phyloP scores from a whole-genome alignment of 1,139 yeast genomes.

The Nadsonia commutata region DNA sequence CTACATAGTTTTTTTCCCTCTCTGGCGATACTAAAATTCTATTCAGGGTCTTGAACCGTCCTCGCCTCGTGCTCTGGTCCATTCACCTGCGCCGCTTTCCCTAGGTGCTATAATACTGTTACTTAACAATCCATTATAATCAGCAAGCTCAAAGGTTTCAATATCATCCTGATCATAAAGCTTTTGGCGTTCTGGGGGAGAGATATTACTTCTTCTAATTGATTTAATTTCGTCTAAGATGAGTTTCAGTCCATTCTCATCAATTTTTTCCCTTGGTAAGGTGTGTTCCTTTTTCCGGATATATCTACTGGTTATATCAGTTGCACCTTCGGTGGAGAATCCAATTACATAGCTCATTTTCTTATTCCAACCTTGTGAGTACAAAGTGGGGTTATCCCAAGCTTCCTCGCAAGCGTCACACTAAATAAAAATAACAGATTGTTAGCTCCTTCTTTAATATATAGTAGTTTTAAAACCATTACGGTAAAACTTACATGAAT shows the following conservation, averaged over 20 bases:
- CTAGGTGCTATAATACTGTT: slow-evolving; percentile 24
- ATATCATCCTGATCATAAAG: slow-evolving; percentile 26
- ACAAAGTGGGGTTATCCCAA: slow-evolving; percentile 65
- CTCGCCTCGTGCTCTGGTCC: slow-evolving; percentile 72
- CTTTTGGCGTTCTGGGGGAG: slow-evolving; percentile 22
- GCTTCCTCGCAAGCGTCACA: slow-evolving; percentile 75
- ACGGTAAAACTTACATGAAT: slow-evolving; percentile 44
- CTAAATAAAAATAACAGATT: neutral
- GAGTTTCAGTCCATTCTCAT: slow-evolving; percentile 28
- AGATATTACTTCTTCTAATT: slow-evolving; percentile 21
- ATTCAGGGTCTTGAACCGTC: slow-evolving; percentile 28
- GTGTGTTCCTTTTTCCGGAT: slow-evolving; percentile 36
- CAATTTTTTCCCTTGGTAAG: slow-evolving; percentile 36
- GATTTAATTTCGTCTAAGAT: slow-evolving; percentile 29
- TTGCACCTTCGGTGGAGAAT: slow-evolving; percentile 36
- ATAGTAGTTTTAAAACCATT: neutral
- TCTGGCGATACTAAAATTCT: no score
- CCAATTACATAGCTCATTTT: slow-evolving; percentile 80
- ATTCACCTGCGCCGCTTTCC: slow-evolving; percentile 59
- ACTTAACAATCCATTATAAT: slow-evolving; percentile 9
- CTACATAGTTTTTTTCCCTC: no score
- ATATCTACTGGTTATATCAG: slow-evolving; percentile 60
- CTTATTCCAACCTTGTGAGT: slow-evolving; percentile 83
- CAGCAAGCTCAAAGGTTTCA: slow-evolving; percentile 27
- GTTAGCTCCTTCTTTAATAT: neutral